Evolutionary conservation across 2,329 filamentous ascomycete species (phyloP).

Genomic region (Leptographium lundbergii): DNA sequence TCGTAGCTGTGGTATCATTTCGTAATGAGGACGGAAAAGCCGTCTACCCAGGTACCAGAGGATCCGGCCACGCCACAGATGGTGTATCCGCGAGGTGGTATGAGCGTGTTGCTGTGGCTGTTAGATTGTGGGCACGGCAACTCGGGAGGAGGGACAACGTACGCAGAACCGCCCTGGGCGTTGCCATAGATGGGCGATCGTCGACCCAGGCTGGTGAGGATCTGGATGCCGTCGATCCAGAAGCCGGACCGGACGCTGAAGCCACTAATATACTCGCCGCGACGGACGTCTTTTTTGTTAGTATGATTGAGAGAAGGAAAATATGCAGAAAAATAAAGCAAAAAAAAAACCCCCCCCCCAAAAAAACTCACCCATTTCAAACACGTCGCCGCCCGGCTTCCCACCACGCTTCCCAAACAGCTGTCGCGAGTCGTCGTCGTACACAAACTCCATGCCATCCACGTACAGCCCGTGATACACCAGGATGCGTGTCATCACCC

Average conservation of each 20-base stretch:
- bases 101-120: constrained; percentile 59
- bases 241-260: constrained; percentile 70
- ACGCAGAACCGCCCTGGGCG: constrained; percentile 66
- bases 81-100: constrained; percentile 79
- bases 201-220: constrained; percentile 79
- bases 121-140: constrained; percentile 13
- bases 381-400: constrained; percentile 56
- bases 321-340: neutral
- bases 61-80: constrained; percentile 82
- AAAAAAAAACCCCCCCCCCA: neutral
- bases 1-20: constrained; percentile 4
- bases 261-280: constrained; percentile 76
- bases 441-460: constrained; percentile 84
- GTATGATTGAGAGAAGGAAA: neutral
- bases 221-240: constrained; percentile 81
- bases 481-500: constrained; percentile 61
- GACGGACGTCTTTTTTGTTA: constrained; percentile 52
- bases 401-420: constrained; percentile 75
- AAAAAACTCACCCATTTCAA: constrained; percentile 55
- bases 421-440: constrained; percentile 75
- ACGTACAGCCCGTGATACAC: constrained; percentile 67
- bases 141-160: constrained; percentile 24
- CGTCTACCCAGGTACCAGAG: constrained; percentile 69
- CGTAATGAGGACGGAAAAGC: constrained; percentile 62
- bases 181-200: constrained; percentile 81